These are phyloP conservation scores for Neurospora sp. DNA, from an alignment of 495 filamentous ascomycete species.

Conservation along the genomic window DNA sequence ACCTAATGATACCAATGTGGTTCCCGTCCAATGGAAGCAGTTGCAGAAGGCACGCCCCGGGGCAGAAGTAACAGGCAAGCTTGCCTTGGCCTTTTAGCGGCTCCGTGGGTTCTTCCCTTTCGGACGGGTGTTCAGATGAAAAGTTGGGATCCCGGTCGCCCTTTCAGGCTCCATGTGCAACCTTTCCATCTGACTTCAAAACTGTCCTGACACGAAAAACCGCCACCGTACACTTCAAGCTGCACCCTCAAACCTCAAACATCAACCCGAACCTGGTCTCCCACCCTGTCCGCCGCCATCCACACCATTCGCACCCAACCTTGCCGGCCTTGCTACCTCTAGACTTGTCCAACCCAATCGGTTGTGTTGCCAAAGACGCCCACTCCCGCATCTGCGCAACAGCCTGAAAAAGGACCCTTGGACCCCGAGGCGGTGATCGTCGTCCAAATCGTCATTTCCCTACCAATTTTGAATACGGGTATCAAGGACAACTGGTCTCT, in stretches of 20 bases:
- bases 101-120: not conserved
- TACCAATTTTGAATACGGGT: slow-evolving; percentile 7
- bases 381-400: not conserved
- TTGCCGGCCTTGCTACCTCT: not conserved
- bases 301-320: not conserved
- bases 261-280: not conserved
- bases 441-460: slow-evolving; percentile 8
- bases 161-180: not conserved
- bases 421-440: slow-evolving; percentile 12
- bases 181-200: not conserved
- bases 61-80: not conserved
- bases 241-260: not conserved
- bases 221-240: not conserved
- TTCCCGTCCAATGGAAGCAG: not conserved
- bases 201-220: not conserved
- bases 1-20: not conserved
- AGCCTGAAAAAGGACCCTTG: not conserved
- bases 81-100: not conserved
- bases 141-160: not conserved
- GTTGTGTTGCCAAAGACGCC: not conserved
- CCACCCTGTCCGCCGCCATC: not conserved
- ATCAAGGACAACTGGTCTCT: slow-evolving; percentile 13
- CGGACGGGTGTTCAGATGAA: not conserved
- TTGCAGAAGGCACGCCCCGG: not conserved
- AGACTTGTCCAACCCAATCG: not conserved